phyloP scores from a whole-genome alignment of 345 rosid species.

The Moricandia moricandioides region DNA sequence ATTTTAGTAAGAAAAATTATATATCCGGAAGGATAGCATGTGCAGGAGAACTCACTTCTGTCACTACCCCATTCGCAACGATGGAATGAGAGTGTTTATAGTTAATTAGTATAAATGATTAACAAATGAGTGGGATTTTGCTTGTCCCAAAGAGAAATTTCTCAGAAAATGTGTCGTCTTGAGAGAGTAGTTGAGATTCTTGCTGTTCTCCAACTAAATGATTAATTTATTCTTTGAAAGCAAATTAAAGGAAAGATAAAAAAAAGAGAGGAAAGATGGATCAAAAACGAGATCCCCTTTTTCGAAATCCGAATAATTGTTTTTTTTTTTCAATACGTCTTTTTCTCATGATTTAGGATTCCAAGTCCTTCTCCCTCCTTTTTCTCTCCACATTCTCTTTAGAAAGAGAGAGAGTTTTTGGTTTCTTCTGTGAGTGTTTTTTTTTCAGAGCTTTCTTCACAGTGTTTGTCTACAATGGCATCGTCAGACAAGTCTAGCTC shows the following conservation, averaged over 20 bases:
- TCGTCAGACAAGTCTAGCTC: constrained; percentile 54
- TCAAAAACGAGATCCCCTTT: constrained; percentile 41
- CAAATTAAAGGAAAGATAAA: background rate
- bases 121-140: constrained; percentile 26
- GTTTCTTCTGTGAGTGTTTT: constrained; percentile 11
- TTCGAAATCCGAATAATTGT: constrained; percentile 43
- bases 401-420: constrained; percentile 16
- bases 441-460: constrained; percentile 11
- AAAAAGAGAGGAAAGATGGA: background rate
- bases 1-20: too few species aligned
- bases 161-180: constrained; percentile 27
- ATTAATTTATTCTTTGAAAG: background rate
- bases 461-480: constrained; percentile 47
- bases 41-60: too few species aligned
- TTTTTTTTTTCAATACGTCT: constrained; percentile 33
- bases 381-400: constrained; percentile 20
- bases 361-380: constrained; percentile 29
- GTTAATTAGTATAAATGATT: constrained; percentile 17
- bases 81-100: background rate
- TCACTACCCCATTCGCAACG: too few species aligned
- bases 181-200: constrained; percentile 53
- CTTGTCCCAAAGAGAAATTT: constrained; percentile 29
- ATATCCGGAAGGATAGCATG: too few species aligned
- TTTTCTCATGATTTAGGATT: constrained; percentile 44
- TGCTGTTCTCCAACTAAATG: constrained; percentile 38